Evolutionary conservation across 768 basidiomycete species (phyloP).

Genomic region (Austroboletus eburneus): DNA sequence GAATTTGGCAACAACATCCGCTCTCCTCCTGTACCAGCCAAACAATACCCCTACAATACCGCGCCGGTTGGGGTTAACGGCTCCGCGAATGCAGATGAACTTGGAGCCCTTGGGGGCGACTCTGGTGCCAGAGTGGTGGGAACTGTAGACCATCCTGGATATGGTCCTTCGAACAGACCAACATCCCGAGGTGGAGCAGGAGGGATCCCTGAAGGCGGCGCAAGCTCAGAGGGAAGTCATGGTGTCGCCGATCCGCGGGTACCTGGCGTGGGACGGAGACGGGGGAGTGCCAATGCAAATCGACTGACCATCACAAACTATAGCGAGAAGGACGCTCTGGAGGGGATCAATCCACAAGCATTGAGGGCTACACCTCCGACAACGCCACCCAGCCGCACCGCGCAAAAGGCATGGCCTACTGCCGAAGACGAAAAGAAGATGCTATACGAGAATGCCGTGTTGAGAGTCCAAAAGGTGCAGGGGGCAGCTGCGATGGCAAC

Average conservation of each 20-base stretch:
- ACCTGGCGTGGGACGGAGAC: constrained; percentile 23
- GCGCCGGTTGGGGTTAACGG: constrained; percentile 25
- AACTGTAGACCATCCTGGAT: constrained; percentile 30
- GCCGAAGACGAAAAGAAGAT: constrained; percentile 46
- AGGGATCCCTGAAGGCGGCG: constrained; percentile 16
- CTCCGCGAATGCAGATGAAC: constrained; percentile 16
- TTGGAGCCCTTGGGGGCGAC: constrained; percentile 15
- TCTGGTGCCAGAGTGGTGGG: constrained; percentile 8
- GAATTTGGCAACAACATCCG: constrained; percentile 8
- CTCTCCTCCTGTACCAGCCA: constrained; percentile 7
- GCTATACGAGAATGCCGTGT: constrained; percentile 37
- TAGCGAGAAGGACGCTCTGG: constrained; percentile 38
- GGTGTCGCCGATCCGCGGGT: constrained; percentile 8
- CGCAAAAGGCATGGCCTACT: constrained; percentile 19
- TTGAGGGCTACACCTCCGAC: constrained; percentile 13
- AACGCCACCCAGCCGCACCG: constrained; percentile 26
- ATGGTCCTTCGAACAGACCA: constrained; percentile 14
- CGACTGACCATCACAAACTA: constrained; percentile 42
- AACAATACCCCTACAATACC: constrained; percentile 28
- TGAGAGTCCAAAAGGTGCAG: constrained; percentile 37
- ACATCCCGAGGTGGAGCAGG: constrained; percentile 15
- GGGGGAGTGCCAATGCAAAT: constrained; percentile 30
- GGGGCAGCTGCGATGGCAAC: constrained; percentile 26
- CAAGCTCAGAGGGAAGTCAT: constrained; percentile 2
- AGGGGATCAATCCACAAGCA: constrained; percentile 21